These are phyloP conservation scores for Hypoxylon sp. DNA, from an alignment of 2,329 filamentous ascomycete genomes.

Conservation along the genomic window DNA sequence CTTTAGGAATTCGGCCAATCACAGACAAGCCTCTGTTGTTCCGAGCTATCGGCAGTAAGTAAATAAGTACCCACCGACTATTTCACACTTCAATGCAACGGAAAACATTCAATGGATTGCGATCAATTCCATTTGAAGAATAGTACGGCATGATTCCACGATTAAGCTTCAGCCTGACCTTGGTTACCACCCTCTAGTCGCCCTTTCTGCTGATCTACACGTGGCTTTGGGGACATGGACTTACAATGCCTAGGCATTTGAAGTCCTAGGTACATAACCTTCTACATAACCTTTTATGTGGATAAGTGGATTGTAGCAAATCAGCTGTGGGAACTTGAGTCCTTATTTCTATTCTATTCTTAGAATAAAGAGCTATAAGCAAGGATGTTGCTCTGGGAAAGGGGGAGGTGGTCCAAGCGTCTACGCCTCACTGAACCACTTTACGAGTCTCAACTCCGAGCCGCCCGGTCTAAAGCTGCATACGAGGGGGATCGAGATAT, in stretches of 20 bases:
- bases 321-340: constrained; percentile 5
- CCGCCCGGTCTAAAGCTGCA: background rate
- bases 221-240: constrained; percentile 3
- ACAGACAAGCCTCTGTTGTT: background rate
- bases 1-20: constrained; percentile 25
- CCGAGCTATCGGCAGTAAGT: constrained; percentile 11
- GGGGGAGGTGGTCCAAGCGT: constrained; percentile 22
- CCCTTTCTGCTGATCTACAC: constrained; percentile 9
- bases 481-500: background rate
- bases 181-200: background rate
- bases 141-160: constrained; percentile 2
- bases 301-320: constrained; percentile 7
- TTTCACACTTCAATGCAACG: constrained; percentile 26
- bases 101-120: constrained; percentile 6
- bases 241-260: background rate
- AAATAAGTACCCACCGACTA: constrained; percentile 25
- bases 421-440: constrained; percentile 3
- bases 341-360: constrained; percentile 7
- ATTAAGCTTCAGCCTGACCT: constrained; percentile 4
- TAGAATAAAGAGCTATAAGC: background rate
- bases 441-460: constrained; percentile 6
- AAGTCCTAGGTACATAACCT: background rate
- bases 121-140: constrained; percentile 16
- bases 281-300: no score
- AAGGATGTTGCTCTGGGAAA: constrained; percentile 1